Evolutionary conservation across 1,284 basidiomycete species (phyloP).

Genomic region (Chondrostereum purpureum): DNA sequence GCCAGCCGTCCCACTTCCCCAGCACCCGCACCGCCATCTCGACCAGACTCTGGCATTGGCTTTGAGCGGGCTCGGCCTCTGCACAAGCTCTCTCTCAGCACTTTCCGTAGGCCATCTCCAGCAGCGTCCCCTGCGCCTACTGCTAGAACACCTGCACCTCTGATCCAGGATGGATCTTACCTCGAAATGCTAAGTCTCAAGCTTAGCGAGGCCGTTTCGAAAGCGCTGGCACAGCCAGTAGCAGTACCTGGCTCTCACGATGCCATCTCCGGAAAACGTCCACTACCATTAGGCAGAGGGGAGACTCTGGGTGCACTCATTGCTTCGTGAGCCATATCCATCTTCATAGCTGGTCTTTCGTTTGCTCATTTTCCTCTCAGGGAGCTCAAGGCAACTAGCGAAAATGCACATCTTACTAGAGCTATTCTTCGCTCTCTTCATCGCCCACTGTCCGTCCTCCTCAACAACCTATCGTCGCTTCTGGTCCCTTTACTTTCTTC

Average conservation of each 20-base stretch:
- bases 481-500: constrained; percentile 62
- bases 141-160: constrained; percentile 32
- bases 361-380: constrained; percentile 29
- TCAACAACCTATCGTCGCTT: constrained; percentile 60
- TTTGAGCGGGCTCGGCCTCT: constrained; percentile 45
- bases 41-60: constrained; percentile 31
- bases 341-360: constrained; percentile 15
- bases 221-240: constrained; percentile 58
- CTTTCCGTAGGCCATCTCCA: constrained; percentile 46
- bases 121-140: constrained; percentile 29
- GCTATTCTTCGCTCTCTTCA: constrained; percentile 69
- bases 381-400: constrained; percentile 57
- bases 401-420: constrained; percentile 56
- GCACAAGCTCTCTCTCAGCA: constrained; percentile 51
- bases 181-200: constrained; percentile 68
- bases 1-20: constrained; percentile 58
- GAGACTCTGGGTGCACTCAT: constrained; percentile 59
- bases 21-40: constrained; percentile 32
- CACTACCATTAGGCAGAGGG: constrained; percentile 66
- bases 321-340: constrained; percentile 45
- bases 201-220: constrained; percentile 74
- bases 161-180: constrained; percentile 72
- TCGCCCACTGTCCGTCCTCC: constrained; percentile 66
- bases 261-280: constrained; percentile 52
- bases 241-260: constrained; percentile 46